Evolutionary conservation across 1,139 yeast species (phyloP).

Genomic region (Pichia sp.): DNA sequence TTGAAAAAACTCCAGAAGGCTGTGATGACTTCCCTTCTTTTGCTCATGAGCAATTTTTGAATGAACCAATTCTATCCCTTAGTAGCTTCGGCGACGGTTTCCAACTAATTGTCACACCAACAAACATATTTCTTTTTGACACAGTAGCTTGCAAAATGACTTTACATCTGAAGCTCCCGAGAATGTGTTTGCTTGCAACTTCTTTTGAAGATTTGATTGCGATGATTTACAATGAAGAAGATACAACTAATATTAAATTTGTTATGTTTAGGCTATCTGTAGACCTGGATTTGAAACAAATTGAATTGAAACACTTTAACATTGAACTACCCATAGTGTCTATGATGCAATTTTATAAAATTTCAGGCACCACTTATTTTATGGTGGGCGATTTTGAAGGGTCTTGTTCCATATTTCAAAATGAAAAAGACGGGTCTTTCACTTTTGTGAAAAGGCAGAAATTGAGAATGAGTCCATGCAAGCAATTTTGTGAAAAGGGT

Average conservation of each 20-base stretch:
- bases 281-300: neutral
- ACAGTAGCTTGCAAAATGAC: neutral
- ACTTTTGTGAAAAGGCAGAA: neutral
- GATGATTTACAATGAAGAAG: neutral
- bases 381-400: constrained; percentile 18
- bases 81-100: neutral
- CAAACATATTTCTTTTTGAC: neutral
- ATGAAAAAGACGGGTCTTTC: neutral
- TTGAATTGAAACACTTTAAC: neutral
- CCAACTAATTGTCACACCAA: constrained; percentile 1
- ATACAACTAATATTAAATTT: neutral
- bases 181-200: constrained; percentile 1
- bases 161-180: neutral
- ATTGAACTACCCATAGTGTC: neutral
- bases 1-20: neutral
- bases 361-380: neutral
- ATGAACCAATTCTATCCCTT: neutral
- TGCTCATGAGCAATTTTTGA: neutral
- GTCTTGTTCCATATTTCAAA: neutral
- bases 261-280: neutral
- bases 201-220: neutral
- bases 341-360: neutral
- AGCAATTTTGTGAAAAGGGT: neutral
- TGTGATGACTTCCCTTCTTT: neutral
- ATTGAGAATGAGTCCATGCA: neutral